Percentiles rank a stretch among this genome's conserved stretches.
Conservation (phyloP, 1,284 basidiomycete genomes). For the Sparassis latifolia region DNA sequence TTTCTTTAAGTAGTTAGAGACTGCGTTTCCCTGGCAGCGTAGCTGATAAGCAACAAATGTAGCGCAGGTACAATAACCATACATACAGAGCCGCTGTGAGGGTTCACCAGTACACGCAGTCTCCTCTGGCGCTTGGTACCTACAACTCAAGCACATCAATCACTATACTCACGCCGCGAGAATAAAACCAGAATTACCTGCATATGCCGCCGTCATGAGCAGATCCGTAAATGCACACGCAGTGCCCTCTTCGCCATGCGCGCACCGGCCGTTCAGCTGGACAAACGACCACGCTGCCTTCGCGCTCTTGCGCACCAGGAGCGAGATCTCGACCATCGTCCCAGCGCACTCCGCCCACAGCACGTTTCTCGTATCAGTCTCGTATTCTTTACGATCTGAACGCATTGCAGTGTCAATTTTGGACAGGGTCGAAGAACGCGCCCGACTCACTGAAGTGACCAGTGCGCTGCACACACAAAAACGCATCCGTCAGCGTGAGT, state of each 20-base stretch:
- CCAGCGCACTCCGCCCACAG: slow-evolving; percentile 39
- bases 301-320: slow-evolving; percentile 33
- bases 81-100: slow-evolving; percentile 68
- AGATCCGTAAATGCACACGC: slow-evolving; percentile 51
- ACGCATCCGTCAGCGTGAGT: too few species aligned
- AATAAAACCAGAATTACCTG: slow-evolving; percentile 34
- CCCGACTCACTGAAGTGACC: neutral
- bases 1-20: slow-evolving; percentile 51
- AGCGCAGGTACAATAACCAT: neutral
- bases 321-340: slow-evolving; percentile 37
- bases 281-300: slow-evolving; percentile 33
- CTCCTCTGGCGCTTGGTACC: slow-evolving; percentile 44
- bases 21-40: slow-evolving; percentile 59
- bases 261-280: slow-evolving; percentile 36
- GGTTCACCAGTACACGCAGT: slow-evolving; percentile 82
- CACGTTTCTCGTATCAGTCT: slow-evolving; percentile 41
- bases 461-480: too few species aligned
- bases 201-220: slow-evolving; percentile 56
- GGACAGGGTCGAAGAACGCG: neutral
- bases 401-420: neutral
- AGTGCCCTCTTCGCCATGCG: slow-evolving; percentile 27
- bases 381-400: slow-evolving; percentile 17
- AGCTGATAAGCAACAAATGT: neutral
- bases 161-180: neutral
- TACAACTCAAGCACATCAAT: slow-evolving; percentile 14